Base-by-base conservation (phyloP, 2,329 filamentous ascomycete genomes). In the Penicillium fuscoglaucum region DNA sequence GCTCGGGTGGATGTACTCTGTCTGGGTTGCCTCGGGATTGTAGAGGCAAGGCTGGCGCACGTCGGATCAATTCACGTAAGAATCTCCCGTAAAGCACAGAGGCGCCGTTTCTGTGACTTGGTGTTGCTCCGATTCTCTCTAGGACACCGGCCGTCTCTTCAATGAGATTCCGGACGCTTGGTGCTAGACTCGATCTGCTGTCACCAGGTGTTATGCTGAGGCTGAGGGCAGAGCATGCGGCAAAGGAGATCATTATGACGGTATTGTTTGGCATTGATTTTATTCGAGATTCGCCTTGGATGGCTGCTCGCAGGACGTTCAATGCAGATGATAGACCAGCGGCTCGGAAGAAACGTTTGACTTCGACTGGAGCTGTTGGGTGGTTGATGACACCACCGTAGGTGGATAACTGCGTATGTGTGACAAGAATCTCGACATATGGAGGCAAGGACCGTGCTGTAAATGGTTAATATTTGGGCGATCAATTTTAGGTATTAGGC, bases 251-350 rank as follows among this genome's bases (percentile, higher is more conserved):
- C 89, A 91, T 91, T 62, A 90, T 89, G 55, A 88, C 84, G 0
- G 88, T 90, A 65, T 91, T 91, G 72, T 91, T 91, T 0, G 88
- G 88, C 88, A 91, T 91, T 0, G 88, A 90, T 55, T 86, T 86
- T 0, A 91, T 79, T 60, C 87, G 83, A 0, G 81, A 78, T 68
- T 91, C 88, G 35, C 88, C 88, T 71, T 90, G 88, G 6, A 90
- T 89, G 0, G 88, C 88, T 1, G 86, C 87, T 24, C 88, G 84
- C 79, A 91, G 84, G 5, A 91, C 89, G 58, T 90, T 90, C n/a
- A 91, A 74, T 0, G 89, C 87, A 0, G 88, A 88, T 0, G 88
- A 89, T 0, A 91, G 80, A 1, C 87, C 87, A 0, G 87, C 88
- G 0, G 87, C 86, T 41, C 88, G 85, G 73, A 91, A 91, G 71